phyloP scores from a whole-genome alignment of 2,329 filamentous ascomycete species.

The Botrytis paeoniae region DNA sequence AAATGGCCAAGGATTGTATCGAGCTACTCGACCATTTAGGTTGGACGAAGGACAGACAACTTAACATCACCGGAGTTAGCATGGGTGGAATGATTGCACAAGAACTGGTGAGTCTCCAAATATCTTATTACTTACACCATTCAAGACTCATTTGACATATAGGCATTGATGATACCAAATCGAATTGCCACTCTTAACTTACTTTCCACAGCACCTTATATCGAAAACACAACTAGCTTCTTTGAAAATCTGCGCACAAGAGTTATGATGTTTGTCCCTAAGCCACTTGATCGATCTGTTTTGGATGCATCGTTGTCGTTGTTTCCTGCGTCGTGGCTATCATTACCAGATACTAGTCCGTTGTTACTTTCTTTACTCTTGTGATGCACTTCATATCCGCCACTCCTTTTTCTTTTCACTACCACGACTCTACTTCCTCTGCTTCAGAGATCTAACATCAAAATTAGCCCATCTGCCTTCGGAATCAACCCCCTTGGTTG shows the following conservation, averaged over 20 bases:
- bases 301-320: constrained; percentile 61
- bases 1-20: constrained; percentile 77
- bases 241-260: constrained; percentile 61
- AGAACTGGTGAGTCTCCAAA: constrained; percentile 56
- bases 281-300: constrained; percentile 65
- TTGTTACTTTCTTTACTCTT: constrained; percentile 46
- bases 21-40: constrained; percentile 68
- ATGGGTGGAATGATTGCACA: constrained; percentile 94
- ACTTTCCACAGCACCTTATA: constrained; percentile 57
- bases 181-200: constrained; percentile 57
- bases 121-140: not conserved
- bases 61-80: constrained; percentile 74
- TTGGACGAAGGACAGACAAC: constrained; percentile 58
- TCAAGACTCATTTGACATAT: not conserved
- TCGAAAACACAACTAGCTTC: constrained; percentile 61
- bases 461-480: constrained; percentile 42
- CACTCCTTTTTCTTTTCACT: constrained; percentile 41
- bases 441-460: not conserved
- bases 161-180: constrained; percentile 49
- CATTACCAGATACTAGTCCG: constrained; percentile 53
- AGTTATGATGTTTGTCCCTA: constrained; percentile 62
- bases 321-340: constrained; percentile 64
- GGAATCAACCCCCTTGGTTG: constrained; percentile 41
- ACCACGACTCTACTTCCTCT: constrained; percentile 68
- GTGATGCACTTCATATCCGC: constrained; percentile 36